A percentile compares a stretch with the other conserved stretches of the same genome.
phyloP scores from a whole-genome alignment of 2,329 filamentous ascomycete genomes.

The Pseudopyrenochaeta lycopersici region DNA sequence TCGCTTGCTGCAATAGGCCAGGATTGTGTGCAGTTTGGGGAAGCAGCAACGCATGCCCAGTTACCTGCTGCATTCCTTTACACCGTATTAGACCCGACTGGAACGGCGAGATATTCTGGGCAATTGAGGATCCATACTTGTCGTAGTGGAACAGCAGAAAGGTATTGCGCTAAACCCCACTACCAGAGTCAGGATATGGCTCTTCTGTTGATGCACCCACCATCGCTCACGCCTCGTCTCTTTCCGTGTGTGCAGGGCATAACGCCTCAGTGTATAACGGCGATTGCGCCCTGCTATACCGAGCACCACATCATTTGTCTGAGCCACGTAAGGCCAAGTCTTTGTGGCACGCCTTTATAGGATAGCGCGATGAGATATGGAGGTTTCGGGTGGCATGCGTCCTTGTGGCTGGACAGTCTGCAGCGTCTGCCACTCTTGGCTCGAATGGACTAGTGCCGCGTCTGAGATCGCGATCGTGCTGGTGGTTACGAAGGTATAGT shows the following conservation, averaged over 20 bases:
- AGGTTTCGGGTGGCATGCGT: neutral
- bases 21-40: neutral
- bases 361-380: neutral
- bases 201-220: neutral
- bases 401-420: neutral
- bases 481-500: neutral
- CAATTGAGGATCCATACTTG: neutral
- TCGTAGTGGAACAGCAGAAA: too few relatives aligned
- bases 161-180: neutral
- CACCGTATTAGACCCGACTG: neutral
- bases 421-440: neutral
- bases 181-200: neutral
- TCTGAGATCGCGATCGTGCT: neutral
- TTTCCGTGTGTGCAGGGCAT: conserved; percentile 5
- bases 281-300: conserved; percentile 2
- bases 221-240: neutral
- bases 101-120: neutral
- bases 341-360: neutral
- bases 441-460: conserved; percentile 1
- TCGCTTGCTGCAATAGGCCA: neutral
- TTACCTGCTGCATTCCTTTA: neutral
- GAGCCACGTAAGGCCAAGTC: neutral
- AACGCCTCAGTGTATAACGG: conserved; percentile 9
- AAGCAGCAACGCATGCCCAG: neutral
- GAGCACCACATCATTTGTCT: neutral